Percentiles rank a stretch among this genome's conserved stretches.
Conservation (phyloP, 768 basidiomycete species). For the Mrakia frigida region DNA sequence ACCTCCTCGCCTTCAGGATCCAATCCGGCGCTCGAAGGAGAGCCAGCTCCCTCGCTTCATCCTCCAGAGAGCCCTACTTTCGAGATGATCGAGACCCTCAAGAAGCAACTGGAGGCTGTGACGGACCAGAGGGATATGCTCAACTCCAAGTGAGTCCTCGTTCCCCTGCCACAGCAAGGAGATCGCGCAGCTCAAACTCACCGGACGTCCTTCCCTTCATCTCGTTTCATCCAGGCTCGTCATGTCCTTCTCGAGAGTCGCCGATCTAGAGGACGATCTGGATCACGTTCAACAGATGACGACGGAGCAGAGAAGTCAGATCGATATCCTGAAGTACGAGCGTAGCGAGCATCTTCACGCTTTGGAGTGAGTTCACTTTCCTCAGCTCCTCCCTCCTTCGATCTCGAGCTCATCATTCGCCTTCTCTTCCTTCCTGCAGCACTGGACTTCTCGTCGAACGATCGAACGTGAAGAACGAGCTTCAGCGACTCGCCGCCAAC, state of each 20-base stretch:
- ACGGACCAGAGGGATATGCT: constrained; percentile 31
- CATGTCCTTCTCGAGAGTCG: constrained; percentile 81
- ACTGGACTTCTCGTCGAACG: constrained; percentile 89
- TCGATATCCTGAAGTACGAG: constrained; percentile 76
- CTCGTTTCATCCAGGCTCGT: constrained; percentile 54
- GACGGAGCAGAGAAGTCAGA: constrained; percentile 57
- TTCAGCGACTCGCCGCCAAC: constrained; percentile 87
- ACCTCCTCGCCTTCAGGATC: constrained; percentile 3
- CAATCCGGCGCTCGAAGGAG: background rate
- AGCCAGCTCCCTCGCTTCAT: background rate
- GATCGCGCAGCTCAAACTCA: background rate
- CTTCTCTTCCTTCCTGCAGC: constrained; percentile 14
- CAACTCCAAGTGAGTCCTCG: constrained; percentile 26
- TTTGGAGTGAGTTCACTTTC: constrained; percentile 51
- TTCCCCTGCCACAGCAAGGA: background rate
- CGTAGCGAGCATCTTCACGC: constrained; percentile 81
- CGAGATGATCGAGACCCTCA: constrained; percentile 15
- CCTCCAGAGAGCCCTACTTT: constrained; percentile 10
- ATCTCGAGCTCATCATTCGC: background rate
- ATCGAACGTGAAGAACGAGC: constrained; percentile 75
- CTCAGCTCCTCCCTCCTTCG: background rate
- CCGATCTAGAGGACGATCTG: constrained; percentile 84
- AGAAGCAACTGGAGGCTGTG: constrained; percentile 19
- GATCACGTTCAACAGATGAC: constrained; percentile 51
- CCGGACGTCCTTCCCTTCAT: background rate